Conservation (phyloP, 23 red algal species). For the Chondrus crispus region DNA sequence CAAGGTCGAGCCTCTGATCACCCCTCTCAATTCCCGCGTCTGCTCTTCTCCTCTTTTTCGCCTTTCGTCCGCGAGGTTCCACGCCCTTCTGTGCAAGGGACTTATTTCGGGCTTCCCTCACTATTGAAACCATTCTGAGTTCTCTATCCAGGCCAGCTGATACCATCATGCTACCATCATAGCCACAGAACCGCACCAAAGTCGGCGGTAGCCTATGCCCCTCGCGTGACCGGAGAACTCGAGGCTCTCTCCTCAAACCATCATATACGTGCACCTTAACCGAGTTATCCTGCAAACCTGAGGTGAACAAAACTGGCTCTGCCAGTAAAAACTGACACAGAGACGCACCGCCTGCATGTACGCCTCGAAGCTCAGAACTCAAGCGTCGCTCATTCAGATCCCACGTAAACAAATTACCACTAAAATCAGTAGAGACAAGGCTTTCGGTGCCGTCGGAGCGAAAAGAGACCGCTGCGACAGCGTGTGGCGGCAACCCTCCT, state of each 20-base stretch:
- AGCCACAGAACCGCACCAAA: constrained; percentile 73
- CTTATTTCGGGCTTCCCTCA: constrained; percentile 70
- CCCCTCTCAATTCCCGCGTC: constrained; percentile 43
- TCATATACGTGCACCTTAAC: constrained; percentile 93
- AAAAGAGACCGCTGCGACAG: constrained; percentile 48
- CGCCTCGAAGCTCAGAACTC: constrained; percentile 20
- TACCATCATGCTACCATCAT: constrained; percentile 85
- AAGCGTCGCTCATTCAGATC: constrained; percentile 64
- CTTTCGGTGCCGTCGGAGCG: constrained; percentile 71
- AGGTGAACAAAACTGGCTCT: constrained; percentile 78
- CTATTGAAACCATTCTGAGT: constrained; percentile 67
- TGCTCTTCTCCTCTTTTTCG: constrained; percentile 13
- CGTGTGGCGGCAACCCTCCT: neutral
- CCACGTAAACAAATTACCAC: constrained; percentile 77
- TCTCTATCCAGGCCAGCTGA: constrained; percentile 79
- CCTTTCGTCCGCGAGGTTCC: neutral
- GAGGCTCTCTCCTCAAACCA: constrained; percentile 23
- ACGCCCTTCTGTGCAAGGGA: constrained; percentile 63
- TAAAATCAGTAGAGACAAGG: constrained; percentile 54
- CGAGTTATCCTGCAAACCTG: constrained; percentile 81
- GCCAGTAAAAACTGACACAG: constrained; percentile 58
- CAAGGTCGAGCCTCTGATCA: neutral
- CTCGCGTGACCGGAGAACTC: constrained; percentile 76
- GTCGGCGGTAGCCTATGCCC: constrained; percentile 80
- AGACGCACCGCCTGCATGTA: constrained; percentile 68